Conservation (phyloP, 2,329 filamentous ascomycete genomes). For the Hymenoscyphus fructigenus region DNA sequence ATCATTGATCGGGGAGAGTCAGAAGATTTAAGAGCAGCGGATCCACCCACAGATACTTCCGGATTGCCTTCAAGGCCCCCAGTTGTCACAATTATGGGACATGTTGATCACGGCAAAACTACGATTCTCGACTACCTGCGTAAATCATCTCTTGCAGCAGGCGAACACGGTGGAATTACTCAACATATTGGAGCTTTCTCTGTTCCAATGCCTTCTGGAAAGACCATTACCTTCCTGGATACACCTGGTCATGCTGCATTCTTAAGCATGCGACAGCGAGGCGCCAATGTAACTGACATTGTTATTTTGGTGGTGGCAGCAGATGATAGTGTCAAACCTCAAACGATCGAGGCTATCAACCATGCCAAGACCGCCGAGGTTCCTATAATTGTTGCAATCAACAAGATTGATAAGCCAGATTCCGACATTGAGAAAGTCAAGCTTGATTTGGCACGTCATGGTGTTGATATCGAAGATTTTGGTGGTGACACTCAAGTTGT, state of each 20-base stretch:
- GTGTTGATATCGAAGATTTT: slow-evolving; percentile 89
- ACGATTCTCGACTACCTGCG: slow-evolving; percentile 92
- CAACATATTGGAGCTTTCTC: slow-evolving; percentile 98
- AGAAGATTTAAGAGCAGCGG: slow-evolving; percentile 70
- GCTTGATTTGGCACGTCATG: slow-evolving; percentile 77
- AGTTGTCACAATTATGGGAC: slow-evolving; percentile 98
- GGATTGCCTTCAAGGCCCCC: slow-evolving; percentile 74
- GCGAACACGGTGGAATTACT: slow-evolving; percentile 94
- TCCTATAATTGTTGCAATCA: slow-evolving; percentile 96
- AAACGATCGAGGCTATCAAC: slow-evolving; percentile 94
- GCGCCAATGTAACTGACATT: slow-evolving; percentile 94
- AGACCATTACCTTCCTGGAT: slow-evolving; percentile 93
- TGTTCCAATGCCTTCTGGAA: slow-evolving; percentile 80
- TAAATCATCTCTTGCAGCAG: slow-evolving; percentile 86
- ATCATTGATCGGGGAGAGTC: slow-evolving; percentile 65
- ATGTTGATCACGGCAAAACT: slow-evolving; percentile 98
- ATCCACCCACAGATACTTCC: slow-evolving; percentile 66
- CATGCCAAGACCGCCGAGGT: slow-evolving; percentile 85
- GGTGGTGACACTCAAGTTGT: slow-evolving; percentile 94
- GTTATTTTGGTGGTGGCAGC: slow-evolving; percentile 94
- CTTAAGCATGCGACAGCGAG: slow-evolving; percentile 90
- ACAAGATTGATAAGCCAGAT: slow-evolving; percentile 90
- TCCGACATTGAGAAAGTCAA: slow-evolving; percentile 82
- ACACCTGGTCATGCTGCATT: slow-evolving; percentile 97
- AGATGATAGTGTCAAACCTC: slow-evolving; percentile 95